A percentile compares a stretch with the other conserved stretches of the same genome.
phyloP scores from a whole-genome alignment of 768 basidiomycete species.

The Solioccasus polychromus region DNA sequence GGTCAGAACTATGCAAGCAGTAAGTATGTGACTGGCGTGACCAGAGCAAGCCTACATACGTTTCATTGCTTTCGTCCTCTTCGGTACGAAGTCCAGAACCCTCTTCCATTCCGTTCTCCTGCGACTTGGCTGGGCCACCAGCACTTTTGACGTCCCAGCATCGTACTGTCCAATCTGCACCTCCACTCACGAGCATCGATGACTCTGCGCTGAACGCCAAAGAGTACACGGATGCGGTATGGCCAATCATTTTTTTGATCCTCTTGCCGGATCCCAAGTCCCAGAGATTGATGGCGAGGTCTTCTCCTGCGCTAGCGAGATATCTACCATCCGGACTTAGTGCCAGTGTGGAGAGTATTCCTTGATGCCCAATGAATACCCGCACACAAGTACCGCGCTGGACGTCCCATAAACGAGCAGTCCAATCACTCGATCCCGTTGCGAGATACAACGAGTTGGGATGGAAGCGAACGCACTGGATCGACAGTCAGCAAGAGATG shows the following conservation, averaged over 20 bases:
- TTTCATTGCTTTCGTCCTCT: slow-evolving; percentile 60
- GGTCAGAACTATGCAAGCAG: slow-evolving; percentile 51
- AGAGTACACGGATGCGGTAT: slow-evolving; percentile 84
- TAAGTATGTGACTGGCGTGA: neutral
- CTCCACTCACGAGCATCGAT: slow-evolving; percentile 83
- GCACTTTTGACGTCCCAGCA: slow-evolving; percentile 93
- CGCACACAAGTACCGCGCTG: slow-evolving; percentile 91
- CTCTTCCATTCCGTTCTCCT: slow-evolving; percentile 50
- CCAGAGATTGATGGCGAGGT: slow-evolving; percentile 94
- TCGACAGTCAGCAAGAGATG: slow-evolving; percentile 2
- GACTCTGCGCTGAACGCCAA: slow-evolving; percentile 93
- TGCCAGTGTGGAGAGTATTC: slow-evolving; percentile 78
- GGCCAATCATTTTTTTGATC: slow-evolving; percentile 96
- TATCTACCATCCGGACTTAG: slow-evolving; percentile 93
- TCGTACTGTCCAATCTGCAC: slow-evolving; percentile 95
- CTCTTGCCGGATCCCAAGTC: slow-evolving; percentile 92
- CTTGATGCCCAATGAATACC: slow-evolving; percentile 95
- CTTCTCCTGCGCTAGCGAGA: slow-evolving; percentile 90
- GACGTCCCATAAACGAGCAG: slow-evolving; percentile 97
- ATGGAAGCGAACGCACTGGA: slow-evolving; percentile 91
- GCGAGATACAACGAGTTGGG: slow-evolving; percentile 97
- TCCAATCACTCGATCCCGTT: slow-evolving; percentile 95
- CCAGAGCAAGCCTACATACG: slow-evolving; percentile 50
- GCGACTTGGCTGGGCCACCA: slow-evolving; percentile 62
- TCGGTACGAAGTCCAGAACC: slow-evolving; percentile 32